These are phyloP conservation scores for Diplodia mutila DNA, from an alignment of 2,329 filamentous ascomycete genomes.

Conservation along the genomic window DNA sequence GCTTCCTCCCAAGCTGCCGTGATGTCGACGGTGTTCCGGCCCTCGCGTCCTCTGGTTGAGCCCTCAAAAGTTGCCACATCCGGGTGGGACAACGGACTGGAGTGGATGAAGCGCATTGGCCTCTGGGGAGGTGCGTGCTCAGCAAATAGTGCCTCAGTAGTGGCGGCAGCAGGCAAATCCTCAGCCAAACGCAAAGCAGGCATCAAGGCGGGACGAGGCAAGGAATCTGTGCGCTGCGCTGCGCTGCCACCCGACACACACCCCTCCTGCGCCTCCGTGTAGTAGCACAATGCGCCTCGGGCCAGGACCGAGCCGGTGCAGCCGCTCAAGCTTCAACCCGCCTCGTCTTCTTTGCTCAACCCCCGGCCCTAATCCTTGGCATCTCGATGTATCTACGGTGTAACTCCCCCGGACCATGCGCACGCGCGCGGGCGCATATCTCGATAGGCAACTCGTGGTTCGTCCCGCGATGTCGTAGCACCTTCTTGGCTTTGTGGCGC, in stretches of 20 bases:
- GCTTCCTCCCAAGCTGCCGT: neutral
- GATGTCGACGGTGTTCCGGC: too few species aligned
- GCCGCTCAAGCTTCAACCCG: neutral
- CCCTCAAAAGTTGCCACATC: neutral
- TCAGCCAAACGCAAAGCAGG: neutral
- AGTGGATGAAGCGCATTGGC: neutral
- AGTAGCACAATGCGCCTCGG: neutral
- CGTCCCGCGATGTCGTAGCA: conserved; percentile 2
- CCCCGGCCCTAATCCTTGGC: neutral
- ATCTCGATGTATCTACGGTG: conserved; percentile 23
- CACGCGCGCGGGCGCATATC: conserved; percentile 8
- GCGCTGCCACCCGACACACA: neutral
- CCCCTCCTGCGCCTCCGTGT: neutral
- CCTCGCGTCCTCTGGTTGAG: neutral
- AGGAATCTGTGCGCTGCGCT: conserved; percentile 3
- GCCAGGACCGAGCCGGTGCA: conserved; percentile 3
- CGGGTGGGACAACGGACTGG: neutral
- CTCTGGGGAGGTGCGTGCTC: neutral
- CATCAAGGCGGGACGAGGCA: neutral
- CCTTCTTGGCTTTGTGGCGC: neutral
- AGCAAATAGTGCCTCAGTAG: neutral
- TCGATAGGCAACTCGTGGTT: conserved; percentile 18
- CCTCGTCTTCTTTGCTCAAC: neutral
- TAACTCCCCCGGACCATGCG: conserved; percentile 6
- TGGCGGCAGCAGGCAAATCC: neutral